Conservation (phyloP, 1,284 basidiomycete genomes). For the Prillingera fragicola region DNA sequence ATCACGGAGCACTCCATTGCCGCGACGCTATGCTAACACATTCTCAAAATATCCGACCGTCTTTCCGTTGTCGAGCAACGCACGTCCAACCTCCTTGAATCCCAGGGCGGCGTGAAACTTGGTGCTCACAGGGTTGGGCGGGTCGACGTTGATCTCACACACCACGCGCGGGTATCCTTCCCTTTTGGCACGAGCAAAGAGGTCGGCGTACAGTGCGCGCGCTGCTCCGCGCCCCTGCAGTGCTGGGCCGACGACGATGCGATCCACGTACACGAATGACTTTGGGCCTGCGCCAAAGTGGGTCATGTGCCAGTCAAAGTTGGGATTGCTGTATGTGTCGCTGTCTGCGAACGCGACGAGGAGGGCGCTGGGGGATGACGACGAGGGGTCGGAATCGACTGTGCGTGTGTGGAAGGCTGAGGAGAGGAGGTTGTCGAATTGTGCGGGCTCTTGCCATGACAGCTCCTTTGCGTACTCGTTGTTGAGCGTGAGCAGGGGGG, state of each 20-base stretch:
- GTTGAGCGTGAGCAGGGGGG: conserved; percentile 7
- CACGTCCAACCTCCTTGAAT: conserved; percentile 8
- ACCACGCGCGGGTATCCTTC: conserved; percentile 3
- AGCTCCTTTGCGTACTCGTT: conserved; percentile 7
- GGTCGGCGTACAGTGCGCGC: conserved; percentile 6
- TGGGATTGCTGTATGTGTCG: conserved; percentile 9
- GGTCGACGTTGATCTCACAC: conserved; percentile 14
- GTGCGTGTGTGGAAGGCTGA: conserved; percentile 6
- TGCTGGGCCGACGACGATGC: conserved; percentile 4
- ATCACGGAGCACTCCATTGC: too few relatives aligned
- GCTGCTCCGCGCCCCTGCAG: conserved; percentile 3
- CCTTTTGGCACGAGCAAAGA: not conserved
- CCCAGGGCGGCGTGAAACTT: conserved; percentile 10
- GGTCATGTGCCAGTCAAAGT: conserved; percentile 10
- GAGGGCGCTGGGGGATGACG: too few relatives aligned
- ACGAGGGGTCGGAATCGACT: not conserved
- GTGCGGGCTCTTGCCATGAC: conserved; percentile 3
- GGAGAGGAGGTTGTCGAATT: conserved; percentile 5
- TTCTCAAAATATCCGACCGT: conserved; percentile 14
- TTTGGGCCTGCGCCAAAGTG: not conserved
- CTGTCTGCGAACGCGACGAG: conserved; percentile 4
- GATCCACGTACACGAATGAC: conserved; percentile 17
- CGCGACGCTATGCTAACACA: too few relatives aligned
- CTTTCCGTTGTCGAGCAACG: conserved; percentile 7
- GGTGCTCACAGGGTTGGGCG: conserved; percentile 7